Evolutionary conservation across 192 early-diverging fungal species (phyloP), one percentile per base, ranked within the genome.

Genomic region (Coemansia sp.): DNA sequence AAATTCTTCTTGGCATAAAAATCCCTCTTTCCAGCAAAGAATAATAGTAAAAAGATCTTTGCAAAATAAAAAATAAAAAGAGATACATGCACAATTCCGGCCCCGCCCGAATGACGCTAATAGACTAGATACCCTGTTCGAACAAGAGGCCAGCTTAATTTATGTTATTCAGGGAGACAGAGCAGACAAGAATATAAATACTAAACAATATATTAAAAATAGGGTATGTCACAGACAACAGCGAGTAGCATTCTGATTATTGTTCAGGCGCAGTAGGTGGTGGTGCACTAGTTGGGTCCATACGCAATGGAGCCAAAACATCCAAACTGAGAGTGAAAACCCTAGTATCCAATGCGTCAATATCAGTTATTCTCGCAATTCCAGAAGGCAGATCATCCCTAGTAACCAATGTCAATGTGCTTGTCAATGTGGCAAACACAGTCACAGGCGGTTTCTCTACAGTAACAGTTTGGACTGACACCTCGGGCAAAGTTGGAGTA

Each of bases 341-440:
- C 47, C 47, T 31, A n/a, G 49, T 20, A 20, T 20, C 10, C 3
- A 15, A 55, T 2, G 53, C 5, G 12, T 43, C 41, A 16, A 43
- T 38, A 38, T 38, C 36, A 33, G 53, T 31, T 11, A 55, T 24
- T 29, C 12, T 55, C 53, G 16, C 6, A 27, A 55, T 55, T 31
- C 53, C 53, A 29, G 53, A 10, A 9, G 49, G n/a, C 5, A 50
- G 2, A 50, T 24, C 2, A 50, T 20, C 20, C 5, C 49, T 50
- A 50, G 49, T 20, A 50, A 50, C 20, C 20, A 50, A 6, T 8
- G 20, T 22, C 49, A 50, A 24, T 20, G 11, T 31, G 18, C 5
- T 39, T 38, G 65, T 66, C 18, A 33, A 29, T 9, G 65, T 66
- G 5, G 34, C 16, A 53, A 31, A 66, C 10, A 52, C 65, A 12